phyloP scores from a whole-genome alignment of 805 yeast genomes.

The Candida bentonensis region DNA sequence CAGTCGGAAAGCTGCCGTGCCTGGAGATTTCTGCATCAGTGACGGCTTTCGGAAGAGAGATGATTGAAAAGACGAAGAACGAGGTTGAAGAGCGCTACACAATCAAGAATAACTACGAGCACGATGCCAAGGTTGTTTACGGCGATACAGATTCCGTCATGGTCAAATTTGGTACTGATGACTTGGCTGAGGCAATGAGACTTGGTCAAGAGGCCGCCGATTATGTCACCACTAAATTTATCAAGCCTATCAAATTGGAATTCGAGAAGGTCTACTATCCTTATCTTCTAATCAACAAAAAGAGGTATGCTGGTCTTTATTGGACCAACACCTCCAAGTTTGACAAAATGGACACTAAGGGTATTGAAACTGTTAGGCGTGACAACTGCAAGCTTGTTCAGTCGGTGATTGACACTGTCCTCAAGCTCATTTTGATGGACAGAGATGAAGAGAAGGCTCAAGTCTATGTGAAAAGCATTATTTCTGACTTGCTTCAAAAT shows the following conservation, averaged over 20 bases:
- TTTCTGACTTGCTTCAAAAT: slow-evolving; percentile 82
- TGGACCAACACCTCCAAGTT: slow-evolving; percentile 90
- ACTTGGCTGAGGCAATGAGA: slow-evolving; percentile 72
- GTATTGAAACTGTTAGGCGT: slow-evolving; percentile 95
- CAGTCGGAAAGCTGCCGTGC: slow-evolving; percentile 94
- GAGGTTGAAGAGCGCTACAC: slow-evolving; percentile 72
- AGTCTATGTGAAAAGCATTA: slow-evolving; percentile 68
- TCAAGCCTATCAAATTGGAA: slow-evolving; percentile 82
- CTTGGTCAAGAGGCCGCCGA: slow-evolving; percentile 92
- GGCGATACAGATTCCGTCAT: slow-evolving; percentile 99
- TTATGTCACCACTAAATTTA: slow-evolving; percentile 62
- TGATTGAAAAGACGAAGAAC: slow-evolving; percentile 85
- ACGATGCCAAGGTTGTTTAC: slow-evolving; percentile 81
- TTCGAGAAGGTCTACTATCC: slow-evolving; percentile 96
- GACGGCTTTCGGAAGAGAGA: slow-evolving; percentile 89
- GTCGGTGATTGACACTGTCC: slow-evolving; percentile 82
- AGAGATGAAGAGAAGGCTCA: slow-evolving; percentile 80
- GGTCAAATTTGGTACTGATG: slow-evolving; percentile 87
- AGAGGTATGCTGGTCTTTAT: slow-evolving; percentile 91
- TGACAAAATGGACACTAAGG: slow-evolving; percentile 97
- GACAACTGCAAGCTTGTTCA: slow-evolving; percentile 94
- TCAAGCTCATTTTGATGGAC: slow-evolving; percentile 73
- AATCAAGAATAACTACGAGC: slow-evolving; percentile 68
- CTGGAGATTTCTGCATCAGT: slow-evolving; percentile 90
- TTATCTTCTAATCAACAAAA: slow-evolving; percentile 82